Percentiles rank a stretch among this genome's conserved stretches.
These are phyloP conservation scores for Prinsepia uniflora DNA, from an alignment of 306 rosid species.

Conservation along the genomic window DNA sequence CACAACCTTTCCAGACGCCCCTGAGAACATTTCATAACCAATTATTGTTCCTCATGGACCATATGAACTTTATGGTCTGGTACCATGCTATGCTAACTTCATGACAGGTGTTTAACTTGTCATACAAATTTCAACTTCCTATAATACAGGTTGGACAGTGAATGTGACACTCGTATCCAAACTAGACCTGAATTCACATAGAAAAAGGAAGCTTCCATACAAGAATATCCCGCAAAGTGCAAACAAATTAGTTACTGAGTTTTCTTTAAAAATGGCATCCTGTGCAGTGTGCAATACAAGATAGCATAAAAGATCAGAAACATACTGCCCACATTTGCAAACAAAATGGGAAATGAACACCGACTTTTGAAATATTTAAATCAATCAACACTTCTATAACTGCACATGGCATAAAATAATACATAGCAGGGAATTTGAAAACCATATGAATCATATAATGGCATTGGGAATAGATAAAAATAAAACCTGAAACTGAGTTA, in stretches of 20 bases:
- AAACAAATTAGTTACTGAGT: not conserved
- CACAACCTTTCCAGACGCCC: constrained; percentile 32
- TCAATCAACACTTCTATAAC: not conserved
- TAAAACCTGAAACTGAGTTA: constrained; percentile 31
- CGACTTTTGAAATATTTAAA: not conserved
- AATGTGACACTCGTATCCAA: too few relatives aligned
- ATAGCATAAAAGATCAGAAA: not conserved
- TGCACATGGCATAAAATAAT: not conserved
- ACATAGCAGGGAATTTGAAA: not conserved
- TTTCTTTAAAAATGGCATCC: not conserved
- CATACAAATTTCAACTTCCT: not conserved
- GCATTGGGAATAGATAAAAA: constrained; percentile 10
- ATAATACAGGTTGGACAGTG: too few relatives aligned
- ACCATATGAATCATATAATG: not conserved
- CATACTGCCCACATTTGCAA: not conserved
- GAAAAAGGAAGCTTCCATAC: not conserved
- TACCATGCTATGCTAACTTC: not conserved
- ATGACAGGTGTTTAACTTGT: not conserved
- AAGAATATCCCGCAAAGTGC: not conserved
- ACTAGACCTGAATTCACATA: too few relatives aligned
- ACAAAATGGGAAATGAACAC: not conserved
- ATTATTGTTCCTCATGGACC: constrained; percentile 17
- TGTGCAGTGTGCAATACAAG: not conserved
- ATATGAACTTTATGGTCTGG: not conserved
- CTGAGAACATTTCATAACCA: constrained; percentile 26